Base-by-base conservation (phyloP, 768 basidiomycete genomes). In the Suillus lakei region DNA sequence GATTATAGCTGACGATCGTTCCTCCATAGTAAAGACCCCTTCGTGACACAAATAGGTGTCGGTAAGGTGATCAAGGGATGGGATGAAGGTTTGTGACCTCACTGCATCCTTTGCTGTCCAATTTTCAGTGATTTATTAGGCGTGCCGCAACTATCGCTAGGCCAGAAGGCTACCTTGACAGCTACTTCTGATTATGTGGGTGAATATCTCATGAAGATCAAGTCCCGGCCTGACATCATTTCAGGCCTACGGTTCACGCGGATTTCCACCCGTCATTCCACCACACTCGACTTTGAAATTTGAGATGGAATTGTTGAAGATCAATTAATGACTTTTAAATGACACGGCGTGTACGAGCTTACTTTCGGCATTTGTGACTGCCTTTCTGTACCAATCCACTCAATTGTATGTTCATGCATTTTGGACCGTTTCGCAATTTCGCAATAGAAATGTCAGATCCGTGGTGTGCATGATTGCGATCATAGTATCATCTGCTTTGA, bases 21-120 rank as follows among this genome's bases (percentile, higher is more conserved):
- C 64, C 39, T 56, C 30, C n/a, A 15, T 75, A 92, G 93, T 44
- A 80, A 81, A 0, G 3, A 4, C 0, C 85, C 92, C 1, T 95
- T 95, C 75, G 70, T 77, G 67, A 92, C 91, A 4, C 72, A 85
- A 73, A 94, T 95, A 67, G 92, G 94, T 53, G 80, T 87, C 23
- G 91, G 92, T 9, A 88, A 89, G 73, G 94, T 96, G 55, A 95
- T 96, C 79, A 90, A 83, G 73, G 92, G 94, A 36, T 96, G 93
- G 95, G 94, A 95, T 72, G 92, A 95, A 76, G 94, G 95, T 90
- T 68, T 70, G 84, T 78, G 41, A 32, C 9, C 16, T 15, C 10
- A 23, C 51, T 34, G 41, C 4, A 15, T 39, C 13, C 41, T 54
- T n/a, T 30, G 10, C 7, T 60, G 34, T 10, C 18, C 54, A 23